These are phyloP conservation scores for Entelexis sorbosivorans DNA, from an alignment of 1,139 yeast species.

Conservation along the genomic window DNA sequence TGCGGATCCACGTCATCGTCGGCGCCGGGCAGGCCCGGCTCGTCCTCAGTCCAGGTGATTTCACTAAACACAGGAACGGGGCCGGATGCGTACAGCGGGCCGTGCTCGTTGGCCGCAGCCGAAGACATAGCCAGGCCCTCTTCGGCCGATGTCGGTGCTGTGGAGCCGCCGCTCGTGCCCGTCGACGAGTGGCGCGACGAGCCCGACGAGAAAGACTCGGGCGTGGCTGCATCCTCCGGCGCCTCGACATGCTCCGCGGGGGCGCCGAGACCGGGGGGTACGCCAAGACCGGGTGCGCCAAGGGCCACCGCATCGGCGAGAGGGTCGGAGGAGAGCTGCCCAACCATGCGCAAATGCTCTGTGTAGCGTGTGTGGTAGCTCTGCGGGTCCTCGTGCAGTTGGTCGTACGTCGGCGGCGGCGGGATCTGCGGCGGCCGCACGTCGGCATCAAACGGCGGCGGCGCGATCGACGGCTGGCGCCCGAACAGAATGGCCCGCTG, in stretches of 20 bases:
- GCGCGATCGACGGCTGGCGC: conserved; percentile 37
- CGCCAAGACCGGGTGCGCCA: too few relatives aligned
- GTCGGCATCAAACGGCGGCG: conserved; percentile 37
- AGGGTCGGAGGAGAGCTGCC: neutral
- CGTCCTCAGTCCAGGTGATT: conserved; percentile 22
- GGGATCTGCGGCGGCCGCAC: conserved; percentile 19
- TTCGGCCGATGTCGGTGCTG: conserved; percentile 7
- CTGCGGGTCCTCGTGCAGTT: conserved; percentile 10
- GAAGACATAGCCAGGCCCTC: neutral
- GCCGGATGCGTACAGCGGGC: neutral
- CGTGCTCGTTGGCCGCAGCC: neutral
- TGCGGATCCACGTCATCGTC: conserved; percentile 1
- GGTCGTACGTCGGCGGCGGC: conserved; percentile 23
- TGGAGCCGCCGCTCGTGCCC: conserved; percentile 6
- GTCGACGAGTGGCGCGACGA: neutral
- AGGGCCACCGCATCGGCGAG: too few relatives aligned
- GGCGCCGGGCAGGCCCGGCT: conserved; percentile 6
- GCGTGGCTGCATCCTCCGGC: neutral
- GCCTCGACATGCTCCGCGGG: too few relatives aligned
- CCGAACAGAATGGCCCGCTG: conserved; percentile 34
- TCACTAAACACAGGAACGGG: conserved; percentile 19
- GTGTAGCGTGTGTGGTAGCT: conserved; percentile 21
- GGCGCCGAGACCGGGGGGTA: too few relatives aligned
- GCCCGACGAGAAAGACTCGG: neutral
- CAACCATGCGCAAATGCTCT: conserved; percentile 12